Base-by-base conservation (phyloP, 2,329 filamentous ascomycete species). In the Hypocrella siamensis region DNA sequence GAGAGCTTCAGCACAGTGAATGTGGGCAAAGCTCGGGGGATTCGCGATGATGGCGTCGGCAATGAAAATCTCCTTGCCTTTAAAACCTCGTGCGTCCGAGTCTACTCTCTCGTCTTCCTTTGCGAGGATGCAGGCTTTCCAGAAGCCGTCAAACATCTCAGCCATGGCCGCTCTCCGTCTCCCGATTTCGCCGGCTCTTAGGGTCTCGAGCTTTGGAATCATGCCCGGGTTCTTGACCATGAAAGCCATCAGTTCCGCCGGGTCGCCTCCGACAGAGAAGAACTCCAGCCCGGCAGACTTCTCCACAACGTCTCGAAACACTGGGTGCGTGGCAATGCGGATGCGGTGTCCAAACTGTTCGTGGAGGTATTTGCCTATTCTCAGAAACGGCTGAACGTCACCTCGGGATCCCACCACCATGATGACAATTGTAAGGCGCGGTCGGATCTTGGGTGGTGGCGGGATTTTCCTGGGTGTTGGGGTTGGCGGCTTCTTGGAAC, bases 21-120 rank as follows among this genome's bases (percentile, higher is more conserved):
- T 62, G 45, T 85, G 80, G 0, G 77, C 79, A 50, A 86, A 83
- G 39, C 70, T 77, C 0, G 79, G 79, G 0, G 82, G 82, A 40
- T 90, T 90, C 0, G 82, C 80, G 37, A 90, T 88, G 42, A 90
- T 88, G n/a, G 73, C 77, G 46, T 90, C 75, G 0, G 76, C 76
- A 12, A 81, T 58, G 42, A 81, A 80, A 0, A 70, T 67, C 12
- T 61, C 48, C 39, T 65, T 72, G 6, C 63, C 51, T 1, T 67
- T 70, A 67, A 80, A 72, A 67, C 79, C 71, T 46, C 71, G 75
- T 19, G 68, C 44, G 41, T 77, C 80, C 10, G 60, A 54, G 2
- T 55, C 46, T 44, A 81, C 71, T 16, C 60, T 67, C 28, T 48
- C 48, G 40, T 80, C 74, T 39, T 84, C 79, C 0, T 74, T 80